Percentiles rank a stretch among this genome's conserved stretches.
phyloP scores from a whole-genome alignment of 495 filamentous ascomycete genomes.

The Neohortaea acidophila region DNA sequence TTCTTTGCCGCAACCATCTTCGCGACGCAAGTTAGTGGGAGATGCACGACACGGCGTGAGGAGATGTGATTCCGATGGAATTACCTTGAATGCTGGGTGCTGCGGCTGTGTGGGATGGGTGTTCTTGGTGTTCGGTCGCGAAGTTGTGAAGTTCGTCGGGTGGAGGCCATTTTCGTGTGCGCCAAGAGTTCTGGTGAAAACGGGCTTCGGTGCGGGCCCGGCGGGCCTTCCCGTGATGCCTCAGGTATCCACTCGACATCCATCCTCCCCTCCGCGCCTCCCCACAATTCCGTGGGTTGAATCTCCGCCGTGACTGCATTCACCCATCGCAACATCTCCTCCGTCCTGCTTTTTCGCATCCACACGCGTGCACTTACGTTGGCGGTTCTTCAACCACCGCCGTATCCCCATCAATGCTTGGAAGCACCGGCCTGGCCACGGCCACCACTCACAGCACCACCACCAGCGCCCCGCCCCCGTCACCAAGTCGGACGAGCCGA shows the following conservation, averaged over 20 bases:
- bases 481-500: slow-evolving; percentile 41
- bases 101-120: neutral
- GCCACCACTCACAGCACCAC: slow-evolving; percentile 32
- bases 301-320: too few species aligned
- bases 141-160: neutral
- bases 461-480: slow-evolving; percentile 31
- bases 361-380: neutral
- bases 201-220: too few species aligned
- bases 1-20: slow-evolving; percentile 98
- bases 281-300: too few species aligned
- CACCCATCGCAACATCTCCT: too few species aligned
- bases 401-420: too few species aligned
- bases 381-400: neutral
- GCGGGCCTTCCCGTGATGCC: too few species aligned
- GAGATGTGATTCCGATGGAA: neutral
- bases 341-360: too few species aligned
- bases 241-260: too few species aligned
- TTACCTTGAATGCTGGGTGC: slow-evolving; percentile 4
- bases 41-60: neutral
- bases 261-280: too few species aligned
- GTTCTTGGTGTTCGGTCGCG: neutral
- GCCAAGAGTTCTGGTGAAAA: neutral
- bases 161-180: neutral
- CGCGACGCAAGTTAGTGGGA: slow-evolving; percentile 9
- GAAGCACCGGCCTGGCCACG: slow-evolving; percentile 33